Conservation (phyloP, 441 rosid species). For the Monsonia emarginata region DNA sequence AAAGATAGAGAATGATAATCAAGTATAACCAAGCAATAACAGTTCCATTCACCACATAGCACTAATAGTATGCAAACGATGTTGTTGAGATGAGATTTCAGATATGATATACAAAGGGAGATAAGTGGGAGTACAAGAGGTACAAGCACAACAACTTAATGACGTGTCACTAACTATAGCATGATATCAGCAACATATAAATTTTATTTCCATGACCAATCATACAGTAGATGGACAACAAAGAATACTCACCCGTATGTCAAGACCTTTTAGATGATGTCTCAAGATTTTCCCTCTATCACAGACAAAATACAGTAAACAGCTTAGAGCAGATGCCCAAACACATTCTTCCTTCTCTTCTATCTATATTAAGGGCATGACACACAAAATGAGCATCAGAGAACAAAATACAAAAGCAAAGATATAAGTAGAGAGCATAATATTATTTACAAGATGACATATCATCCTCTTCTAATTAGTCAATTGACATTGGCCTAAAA, state of each 20-base stretch:
- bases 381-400: conserved; percentile 10
- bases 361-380: conserved; percentile 36
- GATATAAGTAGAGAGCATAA: not conserved
- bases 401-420: not conserved
- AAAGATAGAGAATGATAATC: not conserved
- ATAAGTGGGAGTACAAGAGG: not conserved
- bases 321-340: conserved; percentile 95
- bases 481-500: not conserved
- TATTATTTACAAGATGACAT: not conserved
- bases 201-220: not conserved
- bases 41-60: not conserved
- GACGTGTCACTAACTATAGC: not conserved
- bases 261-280: conserved; percentile 76
- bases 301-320: conserved; percentile 88
- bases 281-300: conserved; percentile 83
- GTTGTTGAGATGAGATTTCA: not conserved
- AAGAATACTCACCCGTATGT: conserved; percentile 71
- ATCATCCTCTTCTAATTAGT: not conserved
- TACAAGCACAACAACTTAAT: not conserved
- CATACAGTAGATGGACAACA: not conserved
- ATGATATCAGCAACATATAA: not conserved
- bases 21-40: not conserved
- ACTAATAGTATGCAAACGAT: not conserved
- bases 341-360: conserved; percentile 87
- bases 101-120: not conserved